phyloP scores from a whole-genome alignment of 306 rosid genomes.

The Hippophae rhamnoides region DNA sequence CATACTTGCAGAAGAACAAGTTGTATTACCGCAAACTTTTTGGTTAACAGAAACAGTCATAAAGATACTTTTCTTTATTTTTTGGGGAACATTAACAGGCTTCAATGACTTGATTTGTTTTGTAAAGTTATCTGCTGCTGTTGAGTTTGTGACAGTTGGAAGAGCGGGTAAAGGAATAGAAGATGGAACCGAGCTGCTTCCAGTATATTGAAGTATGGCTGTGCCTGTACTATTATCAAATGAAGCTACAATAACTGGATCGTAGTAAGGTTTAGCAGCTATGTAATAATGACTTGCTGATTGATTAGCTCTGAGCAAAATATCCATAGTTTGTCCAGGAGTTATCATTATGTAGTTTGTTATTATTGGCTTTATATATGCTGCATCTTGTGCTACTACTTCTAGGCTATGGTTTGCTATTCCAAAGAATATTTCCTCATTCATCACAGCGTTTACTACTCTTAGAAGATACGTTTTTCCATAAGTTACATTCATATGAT shows the following conservation, averaged over 20 bases:
- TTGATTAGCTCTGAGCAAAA: conserved; percentile 27
- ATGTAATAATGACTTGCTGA: conserved; percentile 14
- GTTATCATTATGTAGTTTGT: conserved; percentile 26
- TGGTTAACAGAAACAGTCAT: conserved; percentile 21
- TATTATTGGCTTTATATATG: conserved; percentile 30
- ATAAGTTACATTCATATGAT: conserved; percentile 4
- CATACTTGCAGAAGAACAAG: conserved; percentile 20
- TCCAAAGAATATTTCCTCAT: conserved; percentile 29
- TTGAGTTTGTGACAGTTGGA: not conserved
- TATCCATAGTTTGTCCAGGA: conserved; percentile 47
- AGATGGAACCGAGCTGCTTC: not conserved
- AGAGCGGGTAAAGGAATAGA: not conserved
- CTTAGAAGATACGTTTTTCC: conserved; percentile 33
- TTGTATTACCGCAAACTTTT: conserved; percentile 14
- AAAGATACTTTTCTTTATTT: conserved; percentile 5
- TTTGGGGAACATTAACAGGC: conserved; percentile 18
- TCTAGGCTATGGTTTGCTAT: conserved; percentile 32
- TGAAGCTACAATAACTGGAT: not conserved
- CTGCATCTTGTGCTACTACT: conserved; percentile 25
- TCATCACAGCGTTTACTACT: conserved; percentile 25
- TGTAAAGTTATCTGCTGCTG: conserved; percentile 10
- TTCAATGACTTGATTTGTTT: conserved; percentile 19
- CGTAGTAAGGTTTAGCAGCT: conserved; percentile 6
- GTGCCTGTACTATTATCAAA: conserved; percentile 11
- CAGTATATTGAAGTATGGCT: not conserved